phyloP scores from a whole-genome alignment of 2,329 filamentous ascomycete species.

The Colletotrichum australisinense region DNA sequence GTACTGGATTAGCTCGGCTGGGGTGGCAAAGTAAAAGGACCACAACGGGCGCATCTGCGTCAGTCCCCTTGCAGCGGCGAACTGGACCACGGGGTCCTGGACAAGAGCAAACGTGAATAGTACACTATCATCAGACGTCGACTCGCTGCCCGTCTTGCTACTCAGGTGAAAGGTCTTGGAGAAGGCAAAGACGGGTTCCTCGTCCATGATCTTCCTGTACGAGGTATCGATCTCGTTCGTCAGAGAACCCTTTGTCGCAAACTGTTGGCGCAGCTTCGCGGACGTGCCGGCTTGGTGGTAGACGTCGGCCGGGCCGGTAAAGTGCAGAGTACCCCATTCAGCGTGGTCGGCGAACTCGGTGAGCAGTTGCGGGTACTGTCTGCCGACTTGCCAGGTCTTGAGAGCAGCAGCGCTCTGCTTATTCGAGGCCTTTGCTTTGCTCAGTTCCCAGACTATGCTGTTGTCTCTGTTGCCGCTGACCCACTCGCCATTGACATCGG shows the following conservation, averaged over 20 bases:
- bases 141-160: constrained; percentile 38
- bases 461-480: constrained; percentile 80
- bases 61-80: constrained; percentile 78
- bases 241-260: constrained; percentile 75
- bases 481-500: constrained; percentile 83
- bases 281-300: constrained; percentile 80
- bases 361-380: constrained; percentile 73
- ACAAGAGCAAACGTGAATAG: constrained; percentile 82
- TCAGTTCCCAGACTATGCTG: constrained; percentile 76
- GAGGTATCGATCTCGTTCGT: constrained; percentile 73
- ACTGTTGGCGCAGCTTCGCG: constrained; percentile 71
- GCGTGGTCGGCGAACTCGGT: constrained; percentile 79
- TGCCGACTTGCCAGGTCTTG: constrained; percentile 75
- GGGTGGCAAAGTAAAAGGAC: constrained; percentile 77
- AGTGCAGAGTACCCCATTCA: constrained; percentile 87
- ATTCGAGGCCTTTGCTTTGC: constrained; percentile 52
- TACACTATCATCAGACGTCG: constrained; percentile 60
- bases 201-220: constrained; percentile 78
- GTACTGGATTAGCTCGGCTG: constrained; percentile 75
- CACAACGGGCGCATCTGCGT: constrained; percentile 84
- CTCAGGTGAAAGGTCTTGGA: constrained; percentile 70
- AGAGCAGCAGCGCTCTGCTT: constrained; percentile 52
- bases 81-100: constrained; percentile 84
- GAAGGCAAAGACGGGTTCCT: constrained; percentile 87
- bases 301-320: constrained; percentile 76